These are phyloP conservation scores for Mucor mucedo DNA, from an alignment of 371 early-diverging fungal species.

Conservation along the genomic window DNA sequence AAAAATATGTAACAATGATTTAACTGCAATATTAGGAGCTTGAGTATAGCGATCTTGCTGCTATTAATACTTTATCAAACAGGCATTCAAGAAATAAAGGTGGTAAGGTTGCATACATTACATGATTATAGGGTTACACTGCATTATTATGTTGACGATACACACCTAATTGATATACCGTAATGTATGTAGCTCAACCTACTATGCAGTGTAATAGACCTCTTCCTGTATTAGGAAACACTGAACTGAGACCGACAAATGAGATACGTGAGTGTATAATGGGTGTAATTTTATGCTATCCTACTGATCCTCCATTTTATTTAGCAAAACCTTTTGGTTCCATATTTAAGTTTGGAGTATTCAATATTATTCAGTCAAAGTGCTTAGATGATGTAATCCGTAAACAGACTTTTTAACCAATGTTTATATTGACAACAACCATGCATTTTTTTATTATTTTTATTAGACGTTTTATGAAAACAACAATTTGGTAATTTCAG, in stretches of 20 bases:
- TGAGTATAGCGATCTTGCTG: neutral
- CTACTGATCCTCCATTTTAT: neutral
- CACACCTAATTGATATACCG: neutral
- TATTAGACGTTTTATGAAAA: slow-evolving; percentile 41
- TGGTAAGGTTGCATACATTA: neutral
- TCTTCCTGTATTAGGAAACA: neutral
- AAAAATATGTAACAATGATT: neutral
- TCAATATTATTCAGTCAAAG: slow-evolving; percentile 71
- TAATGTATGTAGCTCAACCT: neutral
- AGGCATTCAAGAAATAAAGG: neutral
- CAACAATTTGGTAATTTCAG: slow-evolving; percentile 64
- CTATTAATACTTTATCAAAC: neutral
- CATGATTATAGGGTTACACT: neutral
- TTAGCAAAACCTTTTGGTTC: slow-evolving; percentile 39
- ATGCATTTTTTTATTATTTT: neutral
- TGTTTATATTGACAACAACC: neutral
- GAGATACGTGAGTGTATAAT: slow-evolving; percentile 29
- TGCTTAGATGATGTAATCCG: slow-evolving; percentile 59
- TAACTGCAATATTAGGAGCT: neutral
- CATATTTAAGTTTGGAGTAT: slow-evolving; percentile 54
- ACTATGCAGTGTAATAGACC: neutral
- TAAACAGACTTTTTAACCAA: no score
- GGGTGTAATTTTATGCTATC: neutral
- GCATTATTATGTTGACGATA: neutral
- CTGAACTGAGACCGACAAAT: slow-evolving; percentile 17